phyloP scores from a whole-genome alignment of 306 rosid genomes.

The Sicyos edulis region DNA sequence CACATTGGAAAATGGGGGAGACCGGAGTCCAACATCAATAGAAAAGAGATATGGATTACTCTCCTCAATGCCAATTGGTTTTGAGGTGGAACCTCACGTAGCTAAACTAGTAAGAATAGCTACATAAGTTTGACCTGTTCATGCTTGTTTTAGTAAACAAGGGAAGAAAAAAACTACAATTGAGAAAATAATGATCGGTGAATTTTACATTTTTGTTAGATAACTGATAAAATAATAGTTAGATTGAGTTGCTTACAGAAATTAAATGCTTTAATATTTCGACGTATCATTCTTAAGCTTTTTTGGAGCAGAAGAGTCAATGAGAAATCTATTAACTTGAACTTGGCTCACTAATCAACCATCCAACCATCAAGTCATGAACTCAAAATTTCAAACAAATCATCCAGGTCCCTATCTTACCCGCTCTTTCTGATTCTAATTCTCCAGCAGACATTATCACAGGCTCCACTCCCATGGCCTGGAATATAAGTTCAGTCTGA shows the following conservation, averaged over 20 bases:
- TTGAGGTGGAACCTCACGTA: too few relatives aligned
- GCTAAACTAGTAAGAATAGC: not conserved
- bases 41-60: too few relatives aligned
- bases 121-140: not conserved
- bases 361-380: conserved; percentile 12
- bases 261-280: not conserved
- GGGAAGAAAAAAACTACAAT: not conserved
- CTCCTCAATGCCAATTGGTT: too few relatives aligned
- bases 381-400: conserved; percentile 9
- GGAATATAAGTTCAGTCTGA: conserved; percentile 96
- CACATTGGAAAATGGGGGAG: too few relatives aligned
- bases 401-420: conserved; percentile 44
- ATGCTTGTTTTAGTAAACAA: not conserved
- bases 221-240: not conserved
- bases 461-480: conserved; percentile 88
- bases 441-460: conserved; percentile 97
- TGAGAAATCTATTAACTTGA: not conserved
- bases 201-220: not conserved
- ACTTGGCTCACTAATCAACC: not conserved
- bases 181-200: not conserved
- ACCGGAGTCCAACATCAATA: too few relatives aligned
- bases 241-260: not conserved
- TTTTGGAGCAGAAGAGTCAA: not conserved
- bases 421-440: conserved; percentile 93
- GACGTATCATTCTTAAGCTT: not conserved